phyloP scores from a whole-genome alignment of 2,329 filamentous ascomycete species.

The Fusarium nanum region DNA sequence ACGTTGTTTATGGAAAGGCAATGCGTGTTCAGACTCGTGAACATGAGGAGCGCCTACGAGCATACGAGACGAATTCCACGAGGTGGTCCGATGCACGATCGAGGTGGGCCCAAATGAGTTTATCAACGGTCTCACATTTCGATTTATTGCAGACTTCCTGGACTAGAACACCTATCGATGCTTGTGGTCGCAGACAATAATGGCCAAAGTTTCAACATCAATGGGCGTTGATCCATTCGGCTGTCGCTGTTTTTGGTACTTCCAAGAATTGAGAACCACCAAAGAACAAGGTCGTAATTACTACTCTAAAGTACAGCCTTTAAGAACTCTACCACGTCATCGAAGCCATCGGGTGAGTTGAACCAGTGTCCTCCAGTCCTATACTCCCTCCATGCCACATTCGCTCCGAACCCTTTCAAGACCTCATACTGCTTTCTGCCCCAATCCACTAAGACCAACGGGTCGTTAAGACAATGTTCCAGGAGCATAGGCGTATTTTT shows the following conservation, averaged over 20 bases:
- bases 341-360: slow-evolving; percentile 57
- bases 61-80: background rate
- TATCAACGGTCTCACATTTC: background rate
- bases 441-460: slow-evolving; percentile 54
- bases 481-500: slow-evolving; percentile 58
- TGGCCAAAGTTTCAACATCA: too few relatives aligned
- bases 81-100: background rate
- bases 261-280: background rate
- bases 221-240: background rate
- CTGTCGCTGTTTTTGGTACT: background rate
- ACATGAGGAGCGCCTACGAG: background rate
- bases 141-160: background rate
- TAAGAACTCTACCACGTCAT: slow-evolving; percentile 55
- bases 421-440: slow-evolving; percentile 52
- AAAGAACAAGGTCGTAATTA: too few relatives aligned
- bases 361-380: slow-evolving; percentile 59
- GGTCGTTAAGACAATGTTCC: slow-evolving; percentile 59
- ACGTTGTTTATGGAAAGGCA: background rate
- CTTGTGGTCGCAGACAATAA: background rate
- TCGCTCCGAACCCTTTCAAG: slow-evolving; percentile 53
- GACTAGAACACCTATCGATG: background rate
- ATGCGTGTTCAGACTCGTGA: background rate
- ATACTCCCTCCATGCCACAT: slow-evolving; percentile 58
- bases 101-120: background rate
- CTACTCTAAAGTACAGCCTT: background rate